Percentiles rank a stretch among this genome's conserved stretches.
These are phyloP conservation scores for Boletus sensibilis DNA, from an alignment of 768 basidiomycete species.

Conservation along the genomic window DNA sequence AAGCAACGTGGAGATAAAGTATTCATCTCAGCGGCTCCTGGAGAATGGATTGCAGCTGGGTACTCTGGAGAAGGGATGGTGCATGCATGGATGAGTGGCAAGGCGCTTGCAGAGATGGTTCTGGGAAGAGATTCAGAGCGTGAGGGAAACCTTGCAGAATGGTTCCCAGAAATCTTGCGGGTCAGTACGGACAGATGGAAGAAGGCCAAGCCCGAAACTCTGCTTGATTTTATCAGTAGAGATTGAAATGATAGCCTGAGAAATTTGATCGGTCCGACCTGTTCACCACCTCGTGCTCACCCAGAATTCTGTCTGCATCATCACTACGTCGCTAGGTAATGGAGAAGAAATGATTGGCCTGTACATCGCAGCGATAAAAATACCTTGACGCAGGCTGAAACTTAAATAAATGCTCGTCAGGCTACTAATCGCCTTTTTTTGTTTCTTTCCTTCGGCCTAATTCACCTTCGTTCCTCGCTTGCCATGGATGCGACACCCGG, in stretches of 20 bases:
- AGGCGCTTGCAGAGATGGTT: slow-evolving; percentile 60
- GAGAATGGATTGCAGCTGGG: slow-evolving; percentile 74
- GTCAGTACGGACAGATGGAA: slow-evolving; percentile 51
- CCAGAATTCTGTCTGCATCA: not conserved
- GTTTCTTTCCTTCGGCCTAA: not conserved
- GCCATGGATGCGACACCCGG: slow-evolving; percentile 34
- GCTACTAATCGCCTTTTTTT: no score
- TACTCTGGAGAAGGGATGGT: slow-evolving; percentile 76
- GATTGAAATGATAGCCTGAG: not conserved
- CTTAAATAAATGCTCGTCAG: not conserved
- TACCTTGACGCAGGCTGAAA: not conserved
- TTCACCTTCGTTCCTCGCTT: no score
- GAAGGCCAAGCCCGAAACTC: slow-evolving; percentile 52
- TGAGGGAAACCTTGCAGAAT: slow-evolving; percentile 32
- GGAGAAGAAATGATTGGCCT: not conserved
- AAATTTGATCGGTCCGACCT: not conserved
- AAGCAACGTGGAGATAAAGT: not conserved
- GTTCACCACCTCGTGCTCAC: not conserved
- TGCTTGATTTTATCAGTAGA: slow-evolving; percentile 13
- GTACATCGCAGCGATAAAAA: not conserved
- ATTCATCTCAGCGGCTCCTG: slow-evolving; percentile 36
- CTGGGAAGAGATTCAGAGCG: slow-evolving; percentile 39
- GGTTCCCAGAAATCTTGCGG: slow-evolving; percentile 51
- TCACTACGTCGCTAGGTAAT: not conserved
- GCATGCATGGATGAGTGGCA: slow-evolving; percentile 66